Evolutionary conservation across 345 rosid species (phyloP), one percentile per base, ranked within the genome.

Genomic region (Rhizophora apiculata): DNA sequence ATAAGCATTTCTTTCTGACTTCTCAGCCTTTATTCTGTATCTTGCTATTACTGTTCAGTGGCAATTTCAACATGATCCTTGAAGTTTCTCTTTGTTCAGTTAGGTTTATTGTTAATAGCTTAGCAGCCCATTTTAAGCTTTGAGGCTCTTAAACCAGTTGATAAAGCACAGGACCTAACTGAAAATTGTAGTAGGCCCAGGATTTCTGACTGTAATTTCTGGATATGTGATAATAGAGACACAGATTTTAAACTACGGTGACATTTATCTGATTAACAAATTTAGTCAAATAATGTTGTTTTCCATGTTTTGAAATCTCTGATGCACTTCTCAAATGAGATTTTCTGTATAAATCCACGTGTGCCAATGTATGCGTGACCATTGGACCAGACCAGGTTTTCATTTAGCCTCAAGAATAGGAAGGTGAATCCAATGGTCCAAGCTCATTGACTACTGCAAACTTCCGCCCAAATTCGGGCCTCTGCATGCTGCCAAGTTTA

Each of bases 71-170:
- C 43, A 29, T 20, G 58, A 26, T 60, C 9, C 29, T 39, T 13
- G 11, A 20, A 32, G 18, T 32, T 71, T 36, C 37, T 13, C 37
- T 18, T 51, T 21, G 20, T 59, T 57, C 22, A 1, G 6, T 8
- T 29, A 9, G 26, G 1, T 13, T 0, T 48, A 46, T 19, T 16
- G 4, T 43, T 43, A 13, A 43, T 43, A 13, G 48, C 4, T 43
- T 43, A 43, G 48, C 16, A 43, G 48, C 48, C 48, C 48, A 13
- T 43, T 59, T 64, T 20, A 8, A 39, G 55, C 3, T 73, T 20
- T 36, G 8, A 11, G 72, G 60, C 49, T 67, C 26, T 65, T 8
- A 39, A 49, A 63, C 52, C 48, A 57, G 52, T 68, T 53, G 62
- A 48, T 30, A 62, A 70, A 55, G 30, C 36, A n/a, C 63, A 24